Evolutionary conservation across 2,329 filamentous ascomycete genomes (phyloP), one percentile per base, ranked within the genome.

Genomic region (Hymenoscyphus fructigenus): DNA sequence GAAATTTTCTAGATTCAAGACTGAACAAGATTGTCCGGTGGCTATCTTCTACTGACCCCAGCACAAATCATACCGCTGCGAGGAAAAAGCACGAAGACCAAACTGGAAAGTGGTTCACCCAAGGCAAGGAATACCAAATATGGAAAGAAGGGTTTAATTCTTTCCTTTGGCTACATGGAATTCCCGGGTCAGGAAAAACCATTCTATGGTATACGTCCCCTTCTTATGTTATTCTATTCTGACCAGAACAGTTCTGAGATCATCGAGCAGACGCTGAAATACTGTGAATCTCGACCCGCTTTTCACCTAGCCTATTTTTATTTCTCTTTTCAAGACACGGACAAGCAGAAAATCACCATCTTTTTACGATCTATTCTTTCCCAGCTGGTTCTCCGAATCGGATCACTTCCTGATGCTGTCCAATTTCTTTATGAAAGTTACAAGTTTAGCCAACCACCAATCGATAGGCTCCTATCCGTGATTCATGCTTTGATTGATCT

Each of bases 261-360:
- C 44, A 17, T 65, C 20, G 32, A 34, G 10, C 32, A 36, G 6
- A 34, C 34, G 7, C 10, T 29, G 1, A 5, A 41, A 9, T 26
- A 10, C 10, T 32, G 32, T 20, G 9, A 28, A 41, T 12, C 5
- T 23, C 28, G 34, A 20, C n/a, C 28, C 3, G n/a, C n/a, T 14
- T 9, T 36, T 34, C 38, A 32, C 53, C n/a, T 36, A 1, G 2
- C 20, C 0, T 78, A 75, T 63, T 79, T 79, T 68, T 79, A 74
- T 69, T 79, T 79, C 60, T 72, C 74, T 1, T 79, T 78, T 66
- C 75, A 73, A 34, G 76, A 79, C 38, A 34, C 66, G 0, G 47
- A 36, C 15, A 79, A 79, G 53, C 76, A 78, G 61, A 64, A 72
- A 26, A 34, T 63, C 0, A 74, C 69, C 0, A 66, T 70, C 0